Base-by-base conservation (phyloP, 129 eudicot species). In the Flaveria linearis region DNA sequence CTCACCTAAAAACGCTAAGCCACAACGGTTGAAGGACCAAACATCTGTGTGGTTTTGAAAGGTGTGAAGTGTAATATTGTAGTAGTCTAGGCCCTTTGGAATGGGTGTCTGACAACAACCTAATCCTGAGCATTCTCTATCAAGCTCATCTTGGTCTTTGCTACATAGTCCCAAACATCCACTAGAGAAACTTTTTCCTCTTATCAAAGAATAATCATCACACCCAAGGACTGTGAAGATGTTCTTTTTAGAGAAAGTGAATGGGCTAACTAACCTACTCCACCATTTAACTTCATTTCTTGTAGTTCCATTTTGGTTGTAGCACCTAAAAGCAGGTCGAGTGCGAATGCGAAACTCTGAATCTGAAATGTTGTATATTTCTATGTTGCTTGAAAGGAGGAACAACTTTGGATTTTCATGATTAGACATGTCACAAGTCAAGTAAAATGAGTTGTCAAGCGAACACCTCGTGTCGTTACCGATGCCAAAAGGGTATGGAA, bases 101-200 rank as follows among this genome's bases (percentile, higher is more conserved):
- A 83, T 74, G n/a, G 76, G 26, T 46, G 70, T 83, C 39, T 83
- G 84, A 69, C 86, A 83, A 46, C 86, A 83, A 3, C 86, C 86
- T 15, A 10, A 55, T 16, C 86, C 86, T 2, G 80, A 53, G 67
- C 86, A 83, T 11, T 70, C 14, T 12, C 86, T 80, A 10, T 46
- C 66, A 56, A 36, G 8, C 41, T 68, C 72, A 2, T 73, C 80
- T 2, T 30, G 6, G 0, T 11, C 2, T 12, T 63, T 3, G 17
- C 23, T 3, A 30, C 80, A 76, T 30, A 52, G 0, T 0, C 64
- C 71, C 6, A 26, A 16, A 39, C 80, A 76, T 0, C 39, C 63
- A 50, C 72, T 52, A 2, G 72, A 16, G 33, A 63, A 75, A 6
- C 62, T 14, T 6, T 0, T 2, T 15, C 73, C 50, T 2, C 6